phyloP scores from a whole-genome alignment of 768 basidiomycete species.

The Boletus insuetus region DNA sequence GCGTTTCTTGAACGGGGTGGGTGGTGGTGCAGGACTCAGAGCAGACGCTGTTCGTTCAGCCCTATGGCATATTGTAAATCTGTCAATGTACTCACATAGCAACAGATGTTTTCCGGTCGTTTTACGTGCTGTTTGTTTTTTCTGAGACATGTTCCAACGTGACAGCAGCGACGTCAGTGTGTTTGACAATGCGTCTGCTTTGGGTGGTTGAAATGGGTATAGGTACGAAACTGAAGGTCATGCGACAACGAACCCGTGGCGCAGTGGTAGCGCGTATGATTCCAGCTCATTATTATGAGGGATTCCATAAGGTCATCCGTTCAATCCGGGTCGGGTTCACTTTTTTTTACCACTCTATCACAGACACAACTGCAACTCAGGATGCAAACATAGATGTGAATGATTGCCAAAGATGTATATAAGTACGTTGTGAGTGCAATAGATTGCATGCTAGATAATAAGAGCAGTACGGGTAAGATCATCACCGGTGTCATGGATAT shows the following conservation, averaged over 20 bases:
- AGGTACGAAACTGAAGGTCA: background rate
- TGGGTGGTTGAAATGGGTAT: background rate
- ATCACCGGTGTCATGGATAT: slow-evolving; percentile 16
- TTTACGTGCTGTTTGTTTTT: slow-evolving; percentile 21
- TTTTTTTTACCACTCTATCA: slow-evolving; percentile 7
- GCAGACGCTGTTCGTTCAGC: background rate
- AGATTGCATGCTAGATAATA: slow-evolving; percentile 18
- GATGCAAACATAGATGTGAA: slow-evolving; percentile 13
- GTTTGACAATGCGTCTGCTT: background rate
- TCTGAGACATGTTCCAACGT: slow-evolving; percentile 2
- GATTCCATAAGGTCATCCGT: slow-evolving; percentile 46
- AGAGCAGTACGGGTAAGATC: slow-evolving; percentile 4
- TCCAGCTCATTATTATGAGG: slow-evolving; percentile 25
- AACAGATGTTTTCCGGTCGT: slow-evolving; percentile 10
- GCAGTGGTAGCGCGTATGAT: slow-evolving; percentile 42
- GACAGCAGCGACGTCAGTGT: too few relatives aligned
- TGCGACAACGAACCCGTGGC: slow-evolving; percentile 29
- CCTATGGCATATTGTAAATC: too few relatives aligned
- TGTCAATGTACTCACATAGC: slow-evolving; percentile 5
- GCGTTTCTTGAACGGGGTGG: background rate
- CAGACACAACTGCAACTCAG: background rate
- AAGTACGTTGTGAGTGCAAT: slow-evolving; percentile 13
- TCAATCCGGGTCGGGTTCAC: slow-evolving; percentile 45
- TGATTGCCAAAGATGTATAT: slow-evolving; percentile 4
- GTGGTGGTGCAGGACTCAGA: background rate